Conservation (phyloP, 495 filamentous ascomycete species). For the Cercophora newfieldiana region DNA sequence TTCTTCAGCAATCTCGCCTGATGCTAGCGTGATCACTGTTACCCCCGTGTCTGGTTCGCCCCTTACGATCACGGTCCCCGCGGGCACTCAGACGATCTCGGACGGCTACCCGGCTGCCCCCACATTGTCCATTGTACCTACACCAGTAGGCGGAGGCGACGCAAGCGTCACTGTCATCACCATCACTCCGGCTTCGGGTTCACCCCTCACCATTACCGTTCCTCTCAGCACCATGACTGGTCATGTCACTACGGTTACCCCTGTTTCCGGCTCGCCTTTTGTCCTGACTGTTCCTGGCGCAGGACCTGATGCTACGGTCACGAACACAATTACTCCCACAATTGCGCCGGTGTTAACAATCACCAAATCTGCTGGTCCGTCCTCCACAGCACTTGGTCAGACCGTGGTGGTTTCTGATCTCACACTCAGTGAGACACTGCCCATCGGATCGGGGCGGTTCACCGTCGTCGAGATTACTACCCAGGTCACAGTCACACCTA, state of each 20-base stretch:
- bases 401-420: constrained; percentile 24
- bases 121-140: background rate
- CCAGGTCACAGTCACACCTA: constrained; percentile 17
- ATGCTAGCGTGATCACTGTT: background rate
- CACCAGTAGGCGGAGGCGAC: background rate
- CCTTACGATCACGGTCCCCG: background rate
- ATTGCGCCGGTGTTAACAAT: background rate
- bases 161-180: background rate
- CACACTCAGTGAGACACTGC: constrained; percentile 28
- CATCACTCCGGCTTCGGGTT: constrained; percentile 9
- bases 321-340: background rate
- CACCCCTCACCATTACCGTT: background rate
- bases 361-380: background rate
- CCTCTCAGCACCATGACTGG: constrained; percentile 5
- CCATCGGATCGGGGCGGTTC: constrained; percentile 23
- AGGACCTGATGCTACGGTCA: background rate
- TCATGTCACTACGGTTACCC: background rate
- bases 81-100: background rate
- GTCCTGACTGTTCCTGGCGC: constrained; percentile 1
- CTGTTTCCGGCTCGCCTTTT: background rate
- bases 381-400: background rate
- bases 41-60: background rate
- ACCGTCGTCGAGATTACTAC: constrained; percentile 24
- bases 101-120: background rate
- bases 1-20: background rate